Evolutionary conservation across 2,329 filamentous ascomycete genomes (phyloP).

Genomic region (Trichoderma gracile): DNA sequence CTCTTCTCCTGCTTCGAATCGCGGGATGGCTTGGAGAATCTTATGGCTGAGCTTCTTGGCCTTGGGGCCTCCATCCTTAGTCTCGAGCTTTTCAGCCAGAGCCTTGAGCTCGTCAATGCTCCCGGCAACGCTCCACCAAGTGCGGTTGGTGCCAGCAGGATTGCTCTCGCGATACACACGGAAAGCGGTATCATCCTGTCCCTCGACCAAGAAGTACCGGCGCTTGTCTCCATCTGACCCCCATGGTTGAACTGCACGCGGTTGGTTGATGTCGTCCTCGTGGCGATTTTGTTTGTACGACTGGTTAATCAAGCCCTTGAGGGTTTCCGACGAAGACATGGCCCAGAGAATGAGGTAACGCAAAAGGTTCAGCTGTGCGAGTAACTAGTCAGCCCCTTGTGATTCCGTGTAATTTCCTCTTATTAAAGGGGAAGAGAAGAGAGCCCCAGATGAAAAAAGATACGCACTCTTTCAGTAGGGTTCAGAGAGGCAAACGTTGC

Average conservation of each 20-base stretch:
- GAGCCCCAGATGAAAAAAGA: not conserved
- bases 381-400: conserved; percentile 24
- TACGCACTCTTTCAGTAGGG: conserved; percentile 73
- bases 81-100: conserved; percentile 74
- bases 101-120: conserved; percentile 80
- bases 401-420: not conserved
- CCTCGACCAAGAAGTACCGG: conserved; percentile 91
- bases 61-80: conserved; percentile 75
- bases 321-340: conserved; percentile 79
- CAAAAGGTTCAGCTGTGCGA: conserved; percentile 71
- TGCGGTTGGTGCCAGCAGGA: conserved; percentile 69
- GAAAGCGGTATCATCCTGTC: conserved; percentile 90
- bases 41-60: conserved; percentile 75
- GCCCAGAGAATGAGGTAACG: conserved; percentile 86
- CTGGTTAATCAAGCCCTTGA: conserved; percentile 80
- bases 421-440: not conserved
- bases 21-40: conserved; percentile 76
- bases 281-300: conserved; percentile 87
- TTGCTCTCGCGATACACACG: conserved; percentile 93
- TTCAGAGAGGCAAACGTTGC: conserved; percentile 81
- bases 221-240: conserved; percentile 86
- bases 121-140: conserved; percentile 92
- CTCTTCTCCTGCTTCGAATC: conserved; percentile 92
- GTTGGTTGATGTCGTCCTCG: conserved; percentile 77
- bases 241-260: conserved; percentile 87